Evolutionary conservation across 2,329 filamentous ascomycete genomes (phyloP).

Genomic region (Knoxdaviesia capensis): DNA sequence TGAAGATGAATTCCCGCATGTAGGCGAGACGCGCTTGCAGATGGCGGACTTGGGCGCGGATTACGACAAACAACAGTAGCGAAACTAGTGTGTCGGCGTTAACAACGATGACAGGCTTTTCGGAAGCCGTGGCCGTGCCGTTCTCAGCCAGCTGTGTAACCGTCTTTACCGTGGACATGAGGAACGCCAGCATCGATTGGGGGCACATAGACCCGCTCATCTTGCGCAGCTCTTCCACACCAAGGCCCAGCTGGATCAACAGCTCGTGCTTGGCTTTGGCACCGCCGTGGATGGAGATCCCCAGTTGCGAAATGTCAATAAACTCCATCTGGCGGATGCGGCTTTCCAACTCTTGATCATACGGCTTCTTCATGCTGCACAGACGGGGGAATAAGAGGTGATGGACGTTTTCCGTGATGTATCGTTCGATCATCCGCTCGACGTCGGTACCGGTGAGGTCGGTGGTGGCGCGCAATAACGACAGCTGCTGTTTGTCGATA

Average conservation of each 20-base stretch:
- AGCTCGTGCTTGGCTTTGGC: constrained; percentile 64
- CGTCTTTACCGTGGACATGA: constrained; percentile 65
- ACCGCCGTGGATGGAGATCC: constrained; percentile 67
- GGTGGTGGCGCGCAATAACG: constrained; percentile 76
- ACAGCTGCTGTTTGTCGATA: constrained; percentile 90
- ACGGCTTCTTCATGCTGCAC: constrained; percentile 53
- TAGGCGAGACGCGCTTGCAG: constrained; percentile 80
- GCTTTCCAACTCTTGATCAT: constrained; percentile 73
- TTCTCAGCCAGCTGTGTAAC: constrained; percentile 41
- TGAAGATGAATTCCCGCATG: constrained; percentile 93
- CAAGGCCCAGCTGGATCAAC: constrained; percentile 52
- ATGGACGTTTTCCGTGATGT: constrained; percentile 84
- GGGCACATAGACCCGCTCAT: constrained; percentile 60
- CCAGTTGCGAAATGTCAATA: constrained; percentile 86
- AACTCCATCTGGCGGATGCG: constrained; percentile 86
- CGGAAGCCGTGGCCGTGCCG: constrained; percentile 27
- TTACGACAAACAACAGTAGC: constrained; percentile 75
- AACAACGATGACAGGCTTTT: constrained; percentile 38
- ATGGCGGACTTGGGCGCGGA: constrained; percentile 71
- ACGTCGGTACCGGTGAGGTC: constrained; percentile 83
- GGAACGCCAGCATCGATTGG: constrained; percentile 70
- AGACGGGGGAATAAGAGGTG: constrained; percentile 72
- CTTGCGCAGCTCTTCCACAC: constrained; percentile 76
- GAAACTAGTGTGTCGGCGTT: constrained; percentile 89
- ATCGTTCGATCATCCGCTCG: constrained; percentile 84